Base-by-base conservation (phyloP, 2,329 filamentous ascomycete genomes). In the Scortechinia acanthostroma region DNA sequence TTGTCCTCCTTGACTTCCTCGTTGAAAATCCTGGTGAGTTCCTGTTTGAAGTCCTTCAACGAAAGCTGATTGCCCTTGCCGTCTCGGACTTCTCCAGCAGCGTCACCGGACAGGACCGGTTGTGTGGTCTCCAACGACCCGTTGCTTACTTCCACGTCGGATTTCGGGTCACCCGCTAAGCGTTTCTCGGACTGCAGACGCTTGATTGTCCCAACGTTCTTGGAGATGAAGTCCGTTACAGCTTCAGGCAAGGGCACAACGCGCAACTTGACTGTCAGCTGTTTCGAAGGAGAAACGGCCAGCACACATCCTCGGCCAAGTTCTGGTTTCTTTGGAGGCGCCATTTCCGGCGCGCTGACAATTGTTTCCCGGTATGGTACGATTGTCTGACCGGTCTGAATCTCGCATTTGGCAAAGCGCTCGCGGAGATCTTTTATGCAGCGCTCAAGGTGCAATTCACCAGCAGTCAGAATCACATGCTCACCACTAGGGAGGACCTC, bases 341-440 rank as follows among this genome's bases (percentile, higher is more conserved):
- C 83, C 93, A 98, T 98, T 63, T 98, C 93, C 28, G 90, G 80
- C 1, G 84, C 87, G 21, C 80, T 77, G 33, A 96, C 83, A 47
- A 95, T 95, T 0, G 89, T 93, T 66, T 98, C 93, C 46, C 91
- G 77, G 63, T 95, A 98, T 0, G 93, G 93, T 14, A 98, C 93
- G 49, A 98, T 97, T 1, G 93, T 88, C 37, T 88, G 88, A 46
- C 93, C 91, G 21, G 88, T 88, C 58, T 97, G 91, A 44, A 98
- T 91, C 52, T 97, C 91, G 58, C 94, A 97, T 51, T 81, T 84
- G 4, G 93, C 91, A 58, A 95, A 98, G 3, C 93, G 76, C 59
- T 98, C 93, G 49, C 89, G 79, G 21, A 98, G 71, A 68, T 98
- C 93, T 45, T 93, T 95, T 48, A 98, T 64, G 59, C 93, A 98